Percentiles rank a stretch among this genome's conserved stretches.
Evolutionary conservation across 2,329 filamentous ascomycete species (phyloP).

Genomic region (Trichoderma sp.): DNA sequence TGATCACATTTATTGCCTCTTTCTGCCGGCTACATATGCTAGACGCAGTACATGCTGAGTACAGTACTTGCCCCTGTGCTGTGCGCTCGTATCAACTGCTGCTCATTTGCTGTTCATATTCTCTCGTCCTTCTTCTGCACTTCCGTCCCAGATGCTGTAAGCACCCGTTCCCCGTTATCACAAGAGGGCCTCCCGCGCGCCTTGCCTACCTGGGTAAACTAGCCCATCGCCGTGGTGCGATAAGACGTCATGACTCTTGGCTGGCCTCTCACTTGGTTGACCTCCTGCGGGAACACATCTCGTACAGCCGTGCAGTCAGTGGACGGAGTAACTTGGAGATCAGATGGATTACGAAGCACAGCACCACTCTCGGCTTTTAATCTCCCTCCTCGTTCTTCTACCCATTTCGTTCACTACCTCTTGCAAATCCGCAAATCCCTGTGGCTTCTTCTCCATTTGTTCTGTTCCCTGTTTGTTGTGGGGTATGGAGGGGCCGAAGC

Average conservation of each 20-base stretch:
- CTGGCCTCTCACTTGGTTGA: not conserved
- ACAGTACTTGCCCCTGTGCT: not conserved
- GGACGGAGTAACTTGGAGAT: no score
- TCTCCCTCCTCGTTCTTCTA: not conserved
- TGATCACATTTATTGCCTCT: not conserved
- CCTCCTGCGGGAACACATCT: not conserved
- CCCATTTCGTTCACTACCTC: not conserved
- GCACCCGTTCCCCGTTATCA: not conserved
- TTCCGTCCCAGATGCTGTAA: not conserved
- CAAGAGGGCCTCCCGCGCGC: not conserved
- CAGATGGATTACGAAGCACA: no score
- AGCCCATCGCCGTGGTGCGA: not conserved
- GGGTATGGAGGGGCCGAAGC: not conserved
- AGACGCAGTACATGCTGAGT: not conserved
- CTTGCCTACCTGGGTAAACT: not conserved
- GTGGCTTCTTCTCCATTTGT: not conserved
- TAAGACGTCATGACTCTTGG: slow-evolving; percentile 12
- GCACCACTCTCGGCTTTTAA: no score
- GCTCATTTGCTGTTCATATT: not conserved
- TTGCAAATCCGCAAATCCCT: not conserved
- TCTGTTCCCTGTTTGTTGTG: not conserved
- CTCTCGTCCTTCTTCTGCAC: not conserved
- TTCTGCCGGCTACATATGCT: not conserved
- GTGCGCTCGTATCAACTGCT: not conserved
- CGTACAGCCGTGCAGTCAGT: not conserved